phyloP scores from a whole-genome alignment of 2,329 filamentous ascomycete species.

The Scedosporium apiospermum region DNA sequence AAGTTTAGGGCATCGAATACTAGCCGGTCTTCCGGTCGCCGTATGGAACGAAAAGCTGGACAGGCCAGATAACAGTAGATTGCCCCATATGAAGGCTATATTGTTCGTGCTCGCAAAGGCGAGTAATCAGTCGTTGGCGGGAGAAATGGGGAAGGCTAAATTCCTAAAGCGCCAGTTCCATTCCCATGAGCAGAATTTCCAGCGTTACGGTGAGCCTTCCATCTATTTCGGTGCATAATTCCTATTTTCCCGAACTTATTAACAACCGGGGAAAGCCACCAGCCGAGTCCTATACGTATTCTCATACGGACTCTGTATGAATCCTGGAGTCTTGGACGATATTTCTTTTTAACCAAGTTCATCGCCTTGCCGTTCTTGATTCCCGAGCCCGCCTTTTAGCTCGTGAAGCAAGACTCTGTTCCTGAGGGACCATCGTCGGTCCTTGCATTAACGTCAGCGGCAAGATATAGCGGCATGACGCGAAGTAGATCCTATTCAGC shows the following conservation, averaged over 20 bases:
- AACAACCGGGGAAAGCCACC: not conserved
- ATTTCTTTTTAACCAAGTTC: not conserved
- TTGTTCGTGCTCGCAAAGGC: not conserved
- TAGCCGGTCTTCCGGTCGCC: not conserved
- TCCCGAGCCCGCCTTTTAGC: not conserved
- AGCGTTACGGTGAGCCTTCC: not conserved
- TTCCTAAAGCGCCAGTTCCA: not conserved
- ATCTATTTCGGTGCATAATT: not conserved
- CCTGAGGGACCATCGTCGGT: not conserved
- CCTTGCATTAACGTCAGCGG: not conserved
- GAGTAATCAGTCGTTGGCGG: not conserved
- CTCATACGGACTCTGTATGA: not conserved
- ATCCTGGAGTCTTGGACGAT: not conserved
- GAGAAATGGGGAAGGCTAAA: not conserved
- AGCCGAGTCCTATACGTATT: too few relatives aligned
- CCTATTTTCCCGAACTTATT: not conserved
- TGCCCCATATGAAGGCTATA: not conserved
- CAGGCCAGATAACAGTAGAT: not conserved
- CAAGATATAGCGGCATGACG: not conserved
- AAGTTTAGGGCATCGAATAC: not conserved
- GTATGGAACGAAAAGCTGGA: not conserved
- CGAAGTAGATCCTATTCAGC: not conserved
- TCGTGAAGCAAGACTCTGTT: not conserved
- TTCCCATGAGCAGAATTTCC: not conserved
- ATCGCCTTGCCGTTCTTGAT: not conserved